Percentiles rank a stretch among this genome's conserved stretches.
These are phyloP conservation scores for Lantana camara DNA, from an alignment of 257 asterid species.

Conservation along the genomic window DNA sequence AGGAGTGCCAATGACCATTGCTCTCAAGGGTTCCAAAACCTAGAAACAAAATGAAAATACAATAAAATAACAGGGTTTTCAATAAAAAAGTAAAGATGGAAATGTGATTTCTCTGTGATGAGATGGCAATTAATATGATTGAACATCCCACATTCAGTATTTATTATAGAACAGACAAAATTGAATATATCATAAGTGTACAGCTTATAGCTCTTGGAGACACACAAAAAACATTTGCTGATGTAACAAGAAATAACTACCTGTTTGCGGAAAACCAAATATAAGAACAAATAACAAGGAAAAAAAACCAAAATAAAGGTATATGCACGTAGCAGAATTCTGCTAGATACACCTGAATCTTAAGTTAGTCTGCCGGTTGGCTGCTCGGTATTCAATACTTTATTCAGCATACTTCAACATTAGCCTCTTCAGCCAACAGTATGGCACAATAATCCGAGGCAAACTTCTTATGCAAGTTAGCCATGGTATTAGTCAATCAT, in stretches of 20 bases:
- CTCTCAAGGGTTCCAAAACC: slow-evolving; percentile 96
- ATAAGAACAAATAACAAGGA: not conserved
- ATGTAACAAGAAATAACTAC: slow-evolving; percentile 7
- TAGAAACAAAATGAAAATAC: slow-evolving; percentile 29
- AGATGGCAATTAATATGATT: not conserved
- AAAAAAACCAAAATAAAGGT: not conserved
- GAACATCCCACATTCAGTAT: slow-evolving; percentile 9
- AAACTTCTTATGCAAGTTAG: no score
- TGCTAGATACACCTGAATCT: not conserved
- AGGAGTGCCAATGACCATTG: slow-evolving; percentile 79
- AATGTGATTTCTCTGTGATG: no score
- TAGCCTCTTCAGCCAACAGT: not conserved
- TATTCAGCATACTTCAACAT: not conserved
- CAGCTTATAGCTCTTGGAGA: slow-evolving; percentile 1
- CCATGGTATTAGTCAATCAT: no score
- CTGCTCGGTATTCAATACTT: slow-evolving; percentile 12
- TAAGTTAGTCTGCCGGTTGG: not conserved
- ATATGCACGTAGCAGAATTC: not conserved
- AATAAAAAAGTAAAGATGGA: no score
- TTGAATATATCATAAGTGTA: slow-evolving; percentile 10
- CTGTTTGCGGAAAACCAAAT: not conserved
- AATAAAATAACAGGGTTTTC: slow-evolving; percentile 4
- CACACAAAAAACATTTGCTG: not conserved
- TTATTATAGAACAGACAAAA: not conserved
- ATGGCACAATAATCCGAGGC: not conserved